Conservation (phyloP, 306 rosid species). For the Potentilla sterilis region DNA sequence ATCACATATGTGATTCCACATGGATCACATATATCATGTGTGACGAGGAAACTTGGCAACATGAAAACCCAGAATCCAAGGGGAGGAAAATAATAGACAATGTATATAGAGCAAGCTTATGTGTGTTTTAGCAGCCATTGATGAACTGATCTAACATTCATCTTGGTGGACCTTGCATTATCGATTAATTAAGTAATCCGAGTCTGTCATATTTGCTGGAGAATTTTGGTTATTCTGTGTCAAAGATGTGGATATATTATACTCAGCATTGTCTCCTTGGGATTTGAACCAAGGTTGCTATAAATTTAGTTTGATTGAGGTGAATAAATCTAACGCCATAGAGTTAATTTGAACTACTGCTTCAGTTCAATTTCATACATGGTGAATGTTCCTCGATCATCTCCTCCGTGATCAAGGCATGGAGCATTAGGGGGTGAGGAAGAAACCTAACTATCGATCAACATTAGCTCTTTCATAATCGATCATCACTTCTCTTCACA, state of each 20-base stretch:
- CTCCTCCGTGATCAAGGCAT: neutral
- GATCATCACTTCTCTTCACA: too few species aligned
- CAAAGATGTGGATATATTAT: constrained; percentile 13
- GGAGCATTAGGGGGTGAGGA: neutral
- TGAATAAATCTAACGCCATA: neutral
- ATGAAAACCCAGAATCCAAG: constrained; percentile 85
- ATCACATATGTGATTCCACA: constrained; percentile 20
- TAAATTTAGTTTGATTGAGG: constrained; percentile 4
- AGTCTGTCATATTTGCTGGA: constrained; percentile 62
- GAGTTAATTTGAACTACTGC: neutral
- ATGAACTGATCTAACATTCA: neutral
- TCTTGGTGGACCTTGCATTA: constrained; percentile 47
- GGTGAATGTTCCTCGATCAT: neutral
- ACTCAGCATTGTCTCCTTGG: constrained; percentile 19
- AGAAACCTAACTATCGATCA: neutral
- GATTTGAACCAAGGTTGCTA: constrained; percentile 27
- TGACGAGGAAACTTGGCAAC: constrained; percentile 74
- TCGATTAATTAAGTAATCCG: constrained; percentile 26
- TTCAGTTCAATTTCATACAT: neutral
- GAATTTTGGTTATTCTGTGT: constrained; percentile 47
- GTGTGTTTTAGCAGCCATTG: constrained; percentile 11
- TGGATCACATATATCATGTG: constrained; percentile 42
- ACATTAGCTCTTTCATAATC: too few species aligned
- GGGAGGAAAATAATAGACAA: constrained; percentile 33
- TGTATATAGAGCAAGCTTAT: neutral